Evolutionary conservation across 1,284 basidiomycete genomes (phyloP).

Genomic region (Cutaneotrichosporon sp.): DNA sequence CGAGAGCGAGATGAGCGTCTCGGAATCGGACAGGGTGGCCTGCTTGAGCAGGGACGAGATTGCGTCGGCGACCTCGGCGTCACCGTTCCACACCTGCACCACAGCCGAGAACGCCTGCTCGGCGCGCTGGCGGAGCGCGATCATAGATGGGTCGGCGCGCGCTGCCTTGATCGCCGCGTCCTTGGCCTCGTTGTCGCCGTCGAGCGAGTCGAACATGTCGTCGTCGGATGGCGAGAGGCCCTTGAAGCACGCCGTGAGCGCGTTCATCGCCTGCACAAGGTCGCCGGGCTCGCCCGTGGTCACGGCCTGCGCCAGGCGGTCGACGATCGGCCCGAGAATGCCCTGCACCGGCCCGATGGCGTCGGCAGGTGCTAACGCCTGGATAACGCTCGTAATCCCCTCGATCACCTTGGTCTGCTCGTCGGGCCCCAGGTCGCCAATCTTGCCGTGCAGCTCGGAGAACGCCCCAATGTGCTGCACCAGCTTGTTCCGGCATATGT

Average conservation of each 20-base stretch:
- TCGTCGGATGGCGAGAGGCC: constrained; percentile 77
- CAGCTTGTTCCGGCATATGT: constrained; percentile 75
- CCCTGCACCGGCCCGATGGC: constrained; percentile 78
- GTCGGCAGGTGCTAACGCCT: constrained; percentile 74
- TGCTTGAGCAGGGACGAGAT: constrained; percentile 48
- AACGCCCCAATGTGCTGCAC: constrained; percentile 81
- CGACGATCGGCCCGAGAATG: constrained; percentile 72
- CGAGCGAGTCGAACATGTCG: constrained; percentile 59
- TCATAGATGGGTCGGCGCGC: constrained; percentile 66
- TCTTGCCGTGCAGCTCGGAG: constrained; percentile 72
- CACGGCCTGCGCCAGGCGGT: constrained; percentile 66
- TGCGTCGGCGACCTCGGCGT: constrained; percentile 68
- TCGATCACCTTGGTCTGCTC: constrained; percentile 87
- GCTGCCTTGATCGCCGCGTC: constrained; percentile 58
- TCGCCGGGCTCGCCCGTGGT: constrained; percentile 48
- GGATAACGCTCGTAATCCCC: constrained; percentile 84
- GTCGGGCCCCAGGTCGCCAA: constrained; percentile 75
- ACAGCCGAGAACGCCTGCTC: constrained; percentile 62
- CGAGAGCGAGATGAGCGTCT: constrained; percentile 74
- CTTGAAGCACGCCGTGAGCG: constrained; percentile 75
- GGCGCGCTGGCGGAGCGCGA: constrained; percentile 65
- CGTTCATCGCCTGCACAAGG: constrained; percentile 65
- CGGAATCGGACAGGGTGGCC: constrained; percentile 39
- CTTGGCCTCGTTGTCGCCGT: constrained; percentile 55
- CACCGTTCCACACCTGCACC: constrained; percentile 72